Base-by-base conservation (phyloP, 1,139 yeast species). In the Casaregolazyma suthepensis region DNA sequence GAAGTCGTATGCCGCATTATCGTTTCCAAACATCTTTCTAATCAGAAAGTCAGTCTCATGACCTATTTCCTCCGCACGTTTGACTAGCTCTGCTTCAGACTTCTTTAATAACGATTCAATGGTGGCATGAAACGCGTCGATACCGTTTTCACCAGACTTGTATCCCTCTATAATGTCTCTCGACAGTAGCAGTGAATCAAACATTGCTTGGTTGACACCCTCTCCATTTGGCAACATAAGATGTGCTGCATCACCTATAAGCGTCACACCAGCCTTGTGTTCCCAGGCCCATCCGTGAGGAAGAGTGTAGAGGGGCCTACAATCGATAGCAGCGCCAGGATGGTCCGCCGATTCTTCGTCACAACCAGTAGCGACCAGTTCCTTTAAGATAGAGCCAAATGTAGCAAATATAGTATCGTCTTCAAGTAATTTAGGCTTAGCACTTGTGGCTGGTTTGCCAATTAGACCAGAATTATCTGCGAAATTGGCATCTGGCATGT, bases 181-280 rank as follows among this genome's bases (percentile, higher is more conserved):
- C 9, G 38, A 31, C 38, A 31, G n/a, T 10, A 31, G 7, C 4
- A 45, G 23, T 26, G 38, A 31, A 13, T 45, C 48, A 3, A 45
- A 17, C 48, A 45, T 45, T 13, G 48, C 48, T 9, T 31, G 19
- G n/a, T 45, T 45, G n/a, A 29, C 48, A 13, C 48, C 48, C 10
- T 26, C 48, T 26, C 48, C 48, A n/a, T 31, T 37, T 15, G 48
- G 48, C 13, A 37, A 15, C 48, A 45, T 45, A 6, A 45, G 19
- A 19, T 45, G 48, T 2, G 48, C 48, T 13, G 48, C 48, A n/a
- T 45, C 48, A 17, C 48, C 48, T 22, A 45, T 31, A 15, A 45
- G 35, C 12, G 48, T 45, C n/a, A 45, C 20, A 15, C 48, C 48
- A 9, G 40, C 20, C 13, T 19, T 31, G n/a, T 17, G 38, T 13